Base-by-base conservation (phyloP, 2,329 filamentous ascomycete species). In the Chaetomium globosum region DNA sequence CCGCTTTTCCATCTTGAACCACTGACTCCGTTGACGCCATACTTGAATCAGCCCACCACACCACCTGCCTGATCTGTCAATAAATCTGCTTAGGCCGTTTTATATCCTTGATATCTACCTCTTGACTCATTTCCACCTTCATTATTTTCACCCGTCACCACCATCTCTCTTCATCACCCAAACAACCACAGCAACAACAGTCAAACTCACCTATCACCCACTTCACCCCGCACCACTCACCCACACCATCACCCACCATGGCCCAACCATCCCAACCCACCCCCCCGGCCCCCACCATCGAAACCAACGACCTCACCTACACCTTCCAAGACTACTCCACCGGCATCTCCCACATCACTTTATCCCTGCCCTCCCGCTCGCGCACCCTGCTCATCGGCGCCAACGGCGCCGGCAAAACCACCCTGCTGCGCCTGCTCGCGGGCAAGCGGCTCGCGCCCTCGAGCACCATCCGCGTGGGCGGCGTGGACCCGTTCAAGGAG, bases 331-430 rank as follows among this genome's bases (percentile, higher is more conserved):
- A 96, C 81, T 89, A 90, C 75, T 88, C 89, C 53, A 86, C 84
- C n/a, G 95, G 94, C 64, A 82, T 99, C 36, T 80, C 83, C 59
- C 79, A 93, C 77, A 85, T 99, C 72, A 82, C 80, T 30, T 85
- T 99, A 62, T 82, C 87, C 67, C 86, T 98, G 28, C 94, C 95
- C 3, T 82, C 92, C 0, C 88, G 90, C 64, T 95, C 91, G 66
- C 90, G 95, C 67, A 97, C 94, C 1, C 86, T 98, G 16, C 84
- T 98, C 49, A 96, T 98, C 74, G 95, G 95, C 73, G 94, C 95
- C 76, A 99, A 99, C 78, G 95, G 95, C 69, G 94, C 95, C 23
- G 95, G 95, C 70, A 99, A 99, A 81, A 98, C 95, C 9, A 99
- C 95, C 0, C 88, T 99, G 64, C 89, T 99, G 55, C 93, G 93